A percentile compares a stretch with the other conserved stretches of the same genome.
Conservation (phyloP, 1,284 basidiomycete genomes). For the Papiliotrema laurentii region DNA sequence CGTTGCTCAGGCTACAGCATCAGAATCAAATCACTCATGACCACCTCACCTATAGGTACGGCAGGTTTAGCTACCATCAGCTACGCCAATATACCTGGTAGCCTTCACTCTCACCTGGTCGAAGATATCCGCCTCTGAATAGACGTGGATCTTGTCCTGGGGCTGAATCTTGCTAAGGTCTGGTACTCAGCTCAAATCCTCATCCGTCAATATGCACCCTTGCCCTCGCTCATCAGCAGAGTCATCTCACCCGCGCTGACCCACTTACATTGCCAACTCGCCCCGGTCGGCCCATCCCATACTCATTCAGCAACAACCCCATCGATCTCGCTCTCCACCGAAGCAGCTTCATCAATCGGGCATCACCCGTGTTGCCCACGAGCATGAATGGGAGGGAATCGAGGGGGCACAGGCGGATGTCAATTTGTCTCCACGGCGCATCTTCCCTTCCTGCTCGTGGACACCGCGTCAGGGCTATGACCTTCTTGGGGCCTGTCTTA, state of each 20-base stretch:
- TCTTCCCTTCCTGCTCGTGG: slow-evolving; percentile 6
- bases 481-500: slow-evolving; percentile 28
- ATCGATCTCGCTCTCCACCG: slow-evolving; percentile 19
- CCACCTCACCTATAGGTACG: neutral
- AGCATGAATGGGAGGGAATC: slow-evolving; percentile 31
- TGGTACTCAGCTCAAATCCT: neutral
- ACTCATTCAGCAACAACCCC: slow-evolving; percentile 36
- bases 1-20: slow-evolving; percentile 20
- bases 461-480: slow-evolving; percentile 25
- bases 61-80: slow-evolving; percentile 25
- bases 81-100: slow-evolving; percentile 17
- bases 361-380: slow-evolving; percentile 37
- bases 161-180: slow-evolving; percentile 16
- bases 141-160: slow-evolving; percentile 25
- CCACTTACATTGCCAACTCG: too few species aligned
- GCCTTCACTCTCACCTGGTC: slow-evolving; percentile 20
- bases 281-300: slow-evolving; percentile 38
- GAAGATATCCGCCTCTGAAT: slow-evolving; percentile 35
- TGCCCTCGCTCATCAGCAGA: neutral
- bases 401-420: slow-evolving; percentile 32
- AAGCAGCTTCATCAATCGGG: slow-evolving; percentile 33
- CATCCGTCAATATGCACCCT: neutral
- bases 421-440: slow-evolving; percentile 27
- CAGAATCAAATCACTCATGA: neutral
- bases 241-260: too few species aligned